A percentile compares a stretch with the other conserved stretches of the same genome.
Conservation (phyloP, 495 filamentous ascomycete species). For the Polyplosphaeria fusca region DNA sequence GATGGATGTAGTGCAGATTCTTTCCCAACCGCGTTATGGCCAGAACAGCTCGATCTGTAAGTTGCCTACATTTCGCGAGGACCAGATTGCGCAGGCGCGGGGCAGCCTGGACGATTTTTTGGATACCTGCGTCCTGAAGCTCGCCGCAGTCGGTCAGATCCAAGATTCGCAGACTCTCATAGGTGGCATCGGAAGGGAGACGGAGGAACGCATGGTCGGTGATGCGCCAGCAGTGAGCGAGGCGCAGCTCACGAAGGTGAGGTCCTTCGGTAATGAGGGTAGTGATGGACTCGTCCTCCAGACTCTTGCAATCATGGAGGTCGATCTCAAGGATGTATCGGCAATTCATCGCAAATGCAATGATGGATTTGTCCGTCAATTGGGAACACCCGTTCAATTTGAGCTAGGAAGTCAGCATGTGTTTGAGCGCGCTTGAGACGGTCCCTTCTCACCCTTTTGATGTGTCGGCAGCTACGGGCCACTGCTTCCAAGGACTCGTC, state of each 20-base stretch:
- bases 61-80: conserved; percentile 85
- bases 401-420: conserved; percentile 54
- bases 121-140: conserved; percentile 79
- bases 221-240: conserved; percentile 78
- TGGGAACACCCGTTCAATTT: conserved; percentile 89
- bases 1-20: conserved; percentile 92
- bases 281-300: conserved; percentile 78
- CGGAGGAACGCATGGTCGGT: conserved; percentile 82
- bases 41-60: conserved; percentile 84
- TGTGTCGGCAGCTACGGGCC: conserved; percentile 74
- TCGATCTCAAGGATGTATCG: conserved; percentile 95
- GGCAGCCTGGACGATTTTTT: conserved; percentile 79
- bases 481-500: conserved; percentile 81
- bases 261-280: conserved; percentile 70
- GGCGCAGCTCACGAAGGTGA: conserved; percentile 81
- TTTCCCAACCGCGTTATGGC: conserved; percentile 88
- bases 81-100: conserved; percentile 90
- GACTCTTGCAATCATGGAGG: conserved; percentile 75
- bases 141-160: conserved; percentile 85
- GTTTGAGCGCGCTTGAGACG: neutral
- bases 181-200: conserved; percentile 64
- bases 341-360: conserved; percentile 83
- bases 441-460: conserved; percentile 73
- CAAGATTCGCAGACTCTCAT: conserved; percentile 86
- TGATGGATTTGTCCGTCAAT: conserved; percentile 72